phyloP scores from a whole-genome alignment of 805 yeast species.

The Ogataea methanolica region DNA sequence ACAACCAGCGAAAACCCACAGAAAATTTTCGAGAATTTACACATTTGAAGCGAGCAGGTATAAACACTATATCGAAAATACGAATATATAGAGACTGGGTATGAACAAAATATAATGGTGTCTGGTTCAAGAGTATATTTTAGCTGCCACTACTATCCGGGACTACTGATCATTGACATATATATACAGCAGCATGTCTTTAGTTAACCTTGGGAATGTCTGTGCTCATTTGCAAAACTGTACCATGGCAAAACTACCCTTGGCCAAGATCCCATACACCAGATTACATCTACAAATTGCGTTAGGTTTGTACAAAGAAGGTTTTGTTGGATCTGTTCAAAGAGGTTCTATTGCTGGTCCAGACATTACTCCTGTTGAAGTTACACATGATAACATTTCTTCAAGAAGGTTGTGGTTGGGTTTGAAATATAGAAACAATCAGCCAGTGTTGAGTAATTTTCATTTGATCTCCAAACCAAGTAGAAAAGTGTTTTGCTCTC shows the following conservation, averaged over 20 bases:
- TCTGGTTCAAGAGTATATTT: too few relatives aligned
- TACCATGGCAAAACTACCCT: constrained; percentile 63
- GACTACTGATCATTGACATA: background rate
- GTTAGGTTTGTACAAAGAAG: constrained; percentile 82
- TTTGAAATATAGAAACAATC: constrained; percentile 76
- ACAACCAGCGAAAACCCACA: too few relatives aligned
- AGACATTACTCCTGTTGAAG: constrained; percentile 66
- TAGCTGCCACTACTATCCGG: too few relatives aligned
- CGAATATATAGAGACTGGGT: too few relatives aligned
- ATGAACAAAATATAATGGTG: too few relatives aligned
- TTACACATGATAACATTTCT: constrained; percentile 81
- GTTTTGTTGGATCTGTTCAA: constrained; percentile 78
- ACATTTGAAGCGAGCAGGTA: too few relatives aligned
- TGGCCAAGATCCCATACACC: constrained; percentile 80
- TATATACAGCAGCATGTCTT: constrained; percentile 54
- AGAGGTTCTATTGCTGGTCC: constrained; percentile 86
- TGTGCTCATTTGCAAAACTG: constrained; percentile 91
- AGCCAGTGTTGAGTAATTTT: constrained; percentile 70
- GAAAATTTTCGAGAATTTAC: too few relatives aligned
- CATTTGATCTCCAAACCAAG: constrained; percentile 81
- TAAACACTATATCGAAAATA: too few relatives aligned
- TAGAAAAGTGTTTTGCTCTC: constrained; percentile 60
- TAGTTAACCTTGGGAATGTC: constrained; percentile 76
- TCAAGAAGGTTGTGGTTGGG: constrained; percentile 90
- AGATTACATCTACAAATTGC: constrained; percentile 81